Evolutionary conservation across 768 basidiomycete genomes (phyloP), one percentile per base, ranked within the genome.

Genomic region (Trametes cingulata): DNA sequence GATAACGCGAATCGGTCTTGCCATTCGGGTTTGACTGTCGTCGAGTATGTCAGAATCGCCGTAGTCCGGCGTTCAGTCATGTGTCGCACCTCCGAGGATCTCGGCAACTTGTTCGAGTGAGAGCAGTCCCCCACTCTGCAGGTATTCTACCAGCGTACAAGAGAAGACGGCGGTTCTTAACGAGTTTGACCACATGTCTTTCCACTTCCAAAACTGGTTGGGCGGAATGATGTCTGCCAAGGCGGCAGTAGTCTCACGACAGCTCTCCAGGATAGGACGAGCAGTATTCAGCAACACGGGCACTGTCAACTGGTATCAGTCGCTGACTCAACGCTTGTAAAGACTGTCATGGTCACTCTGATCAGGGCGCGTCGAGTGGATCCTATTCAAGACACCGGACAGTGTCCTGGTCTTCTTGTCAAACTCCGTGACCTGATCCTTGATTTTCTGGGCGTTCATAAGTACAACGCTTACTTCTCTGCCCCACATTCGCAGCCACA

Each of bases 181-280:
- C 3, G 88, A 85, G 67, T 83, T 84, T 0, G 82, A 79, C 90
- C 90, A 92, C 84, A 89, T 84, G 24, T 91, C 89, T 70, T 88
- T 91, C 88, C 88, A 93, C 56, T 84, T 79, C 91, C 91, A 93
- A 61, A 90, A 85, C 63, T 91, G 88, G 65, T 88, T 84, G 29
- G 77, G 77, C 27, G 91, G 91, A 24, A 91, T 76, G 33, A 86
- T 77, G 6, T 67, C 73, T 6, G 84, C 85, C n/a, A 93, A 73
- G 1, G 77, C 76, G 22, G 76, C 74, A 10, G 71, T 80, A 8
- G 76, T 80, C 19, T 79, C 81, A 57, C 75, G 75, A 64, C 85
- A 92, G 63, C 80, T 81, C 12, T 72, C 67, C 27, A 92, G 69
- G 9, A 83, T 74, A 1, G 87, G 85, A 39, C 75, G 78, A 14